Base-by-base conservation (phyloP, 257 asterid species). In the Penstemon eatonii region DNA sequence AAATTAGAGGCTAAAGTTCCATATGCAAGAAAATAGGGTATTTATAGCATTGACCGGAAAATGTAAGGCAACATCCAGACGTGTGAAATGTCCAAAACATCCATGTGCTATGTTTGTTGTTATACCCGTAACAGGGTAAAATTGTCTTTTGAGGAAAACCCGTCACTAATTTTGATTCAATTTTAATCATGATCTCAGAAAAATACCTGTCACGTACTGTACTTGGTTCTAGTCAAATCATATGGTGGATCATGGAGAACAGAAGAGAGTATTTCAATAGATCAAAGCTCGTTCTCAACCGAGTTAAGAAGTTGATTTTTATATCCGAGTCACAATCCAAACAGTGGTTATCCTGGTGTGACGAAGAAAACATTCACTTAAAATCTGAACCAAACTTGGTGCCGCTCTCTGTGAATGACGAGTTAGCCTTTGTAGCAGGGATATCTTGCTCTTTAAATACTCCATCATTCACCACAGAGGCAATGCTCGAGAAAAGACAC, bases 161-260 rank as follows among this genome's bases (percentile, higher is more conserved):
- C 33, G 33, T 25, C 33, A 25, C 33, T 25, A 25, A 25, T 25
- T 25, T 25, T 25, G 33, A 25, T 25, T 25, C 2, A 25, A 2
- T 67, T 41, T 58, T 37, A 33, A 56, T 61, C 63, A 13, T 73
- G 43, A 38, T 75, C 70, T 81, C 95, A 94, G 99, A 94, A 71
- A 78, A 86, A 71, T 91, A 94, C 81, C 82, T 85, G 56, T 87
- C 89, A 3, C 95, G 89, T 25, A 91, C 96, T 44, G 90, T 86
- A 39, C 95, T 91, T 38, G 99, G 99, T 63, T 79, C 97, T 25
- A 89, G 83, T 44, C 99, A 94, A 77, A 88, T 94, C 72, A 74
- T 89, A 78, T 94, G 96, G 99, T 94, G 99, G 99, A 94, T 94
- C 78, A 91, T 94, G 99, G 99, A 94, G 81, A 91, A 94, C 78